phyloP scores from a whole-genome alignment of 164 flowering plant species.

The Malania oleifera region DNA sequence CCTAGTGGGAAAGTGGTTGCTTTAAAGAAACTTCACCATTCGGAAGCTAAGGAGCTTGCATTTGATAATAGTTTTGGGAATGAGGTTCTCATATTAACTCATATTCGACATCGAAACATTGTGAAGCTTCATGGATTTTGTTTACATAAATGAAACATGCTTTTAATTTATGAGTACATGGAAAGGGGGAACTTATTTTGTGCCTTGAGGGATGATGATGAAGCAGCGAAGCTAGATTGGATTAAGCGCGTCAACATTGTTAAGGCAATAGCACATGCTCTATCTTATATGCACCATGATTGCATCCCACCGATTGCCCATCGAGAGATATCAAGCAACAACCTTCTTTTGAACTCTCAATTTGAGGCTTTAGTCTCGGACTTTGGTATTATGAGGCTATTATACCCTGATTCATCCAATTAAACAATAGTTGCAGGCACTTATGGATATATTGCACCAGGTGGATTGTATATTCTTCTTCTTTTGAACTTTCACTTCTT shows the following conservation, averaged over 20 bases:
- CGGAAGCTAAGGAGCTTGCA: too few relatives aligned
- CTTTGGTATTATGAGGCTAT: too few relatives aligned
- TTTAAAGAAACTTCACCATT: too few relatives aligned
- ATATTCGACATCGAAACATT: too few relatives aligned
- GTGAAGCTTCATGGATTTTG: not conserved
- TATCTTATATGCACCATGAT: slow-evolving; percentile 6
- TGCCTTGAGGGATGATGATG: not conserved
- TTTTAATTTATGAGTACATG: not conserved
- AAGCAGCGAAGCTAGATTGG: not conserved
- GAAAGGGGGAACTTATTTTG: not conserved
- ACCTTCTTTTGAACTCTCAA: slow-evolving; percentile 3
- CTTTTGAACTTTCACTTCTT: not conserved
- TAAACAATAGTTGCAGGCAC: not conserved
- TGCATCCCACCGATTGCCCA: not conserved
- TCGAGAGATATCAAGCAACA: slow-evolving; percentile 8
- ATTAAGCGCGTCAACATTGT: not conserved
- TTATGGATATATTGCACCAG: slow-evolving; percentile 3
- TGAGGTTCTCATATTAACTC: too few relatives aligned
- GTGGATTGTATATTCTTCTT: not conserved
- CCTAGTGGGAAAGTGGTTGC: slow-evolving; percentile 4
- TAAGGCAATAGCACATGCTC: not conserved
- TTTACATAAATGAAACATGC: not conserved
- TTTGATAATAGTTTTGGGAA: too few relatives aligned
- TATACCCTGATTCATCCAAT: not conserved
- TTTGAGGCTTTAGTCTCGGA: not conserved